These are phyloP conservation scores for Persicaria maculosa DNA, from an alignment of 148 eudicot species.

Conservation along the genomic window DNA sequence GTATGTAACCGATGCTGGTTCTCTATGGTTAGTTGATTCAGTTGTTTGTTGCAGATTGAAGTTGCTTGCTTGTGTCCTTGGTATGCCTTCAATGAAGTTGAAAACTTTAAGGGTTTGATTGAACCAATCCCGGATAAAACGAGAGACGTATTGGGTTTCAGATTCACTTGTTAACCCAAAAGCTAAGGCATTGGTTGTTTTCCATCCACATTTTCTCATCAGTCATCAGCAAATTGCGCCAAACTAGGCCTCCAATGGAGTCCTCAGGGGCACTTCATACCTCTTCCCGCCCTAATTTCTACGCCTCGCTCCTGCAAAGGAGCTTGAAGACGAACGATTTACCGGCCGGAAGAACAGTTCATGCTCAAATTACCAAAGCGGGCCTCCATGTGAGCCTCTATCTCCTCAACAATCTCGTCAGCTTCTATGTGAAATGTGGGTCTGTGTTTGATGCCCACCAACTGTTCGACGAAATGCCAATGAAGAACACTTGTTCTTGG, in stretches of 20 bases:
- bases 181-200: no score
- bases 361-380: constrained; percentile 47
- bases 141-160: no score
- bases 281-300: constrained; percentile 22
- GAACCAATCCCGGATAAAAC: not conserved
- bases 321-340: constrained; percentile 33
- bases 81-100: no score
- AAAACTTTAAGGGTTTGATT: not conserved
- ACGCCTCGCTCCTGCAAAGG: constrained; percentile 42
- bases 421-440: constrained; percentile 45
- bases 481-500: constrained; percentile 43
- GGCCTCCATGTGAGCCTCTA: constrained; percentile 49
- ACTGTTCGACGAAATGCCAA: constrained; percentile 51
- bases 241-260: constrained; percentile 15
- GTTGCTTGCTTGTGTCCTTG: no score
- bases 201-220: no score
- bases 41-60: not conserved
- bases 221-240: no score
- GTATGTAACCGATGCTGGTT: not conserved
- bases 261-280: constrained; percentile 13
- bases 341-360: constrained; percentile 31
- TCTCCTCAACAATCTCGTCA: constrained; percentile 54
- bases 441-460: constrained; percentile 34
- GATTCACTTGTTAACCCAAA: no score
- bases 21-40: not conserved